Evolutionary conservation across 2,329 filamentous ascomycete genomes (phyloP), one percentile per base, ranked within the genome.

Genomic region (Aureobasidium sp.): DNA sequence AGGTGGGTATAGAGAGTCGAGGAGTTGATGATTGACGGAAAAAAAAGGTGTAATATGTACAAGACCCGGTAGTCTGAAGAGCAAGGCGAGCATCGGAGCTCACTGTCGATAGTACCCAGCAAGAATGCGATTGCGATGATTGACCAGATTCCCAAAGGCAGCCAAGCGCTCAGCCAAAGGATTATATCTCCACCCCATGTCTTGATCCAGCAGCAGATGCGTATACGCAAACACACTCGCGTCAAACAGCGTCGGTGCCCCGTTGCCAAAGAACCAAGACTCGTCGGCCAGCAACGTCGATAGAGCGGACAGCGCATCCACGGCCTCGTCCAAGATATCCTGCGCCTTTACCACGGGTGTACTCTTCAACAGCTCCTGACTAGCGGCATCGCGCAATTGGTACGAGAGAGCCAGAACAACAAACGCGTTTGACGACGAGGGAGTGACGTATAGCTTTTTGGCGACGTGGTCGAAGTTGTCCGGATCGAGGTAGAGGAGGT

Each of bases 151-250:
- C 7, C 77, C 76, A 66, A 84, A 81, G 61, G 75, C 76, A 55
- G 71, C 73, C 61, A 95, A 69, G 54, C 82, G 74, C 60, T 81
- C 78, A 15, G 73, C 77, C 55, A 95, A 74, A 57, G 78, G 77
- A 62, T 79, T 80, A 60, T 89, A 83, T 61, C 76, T 77, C 88
- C 89, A 92, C 1, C 74, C 77, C 64, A 90, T 68, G 1, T 67
- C 68, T 35, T 84, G 79, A 62, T 88, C 84, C 55, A 95, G 74
- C 57, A 97, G 77, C 54, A 95, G 77, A 72, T 95, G 84, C 0
- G 89, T 92, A 73, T 96, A 99, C 3, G 90, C 86, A 74, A 96
- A 97, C 2, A 97, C 83, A 58, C 84, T 85, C 7, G 93, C 92
- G 74, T 99, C 94, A 67, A 97, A 93, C 25, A 93, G 69, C 0